Evolutionary conservation across 108 stramenopile species (phyloP).

Genomic region (Nitzschia inconspicua): DNA sequence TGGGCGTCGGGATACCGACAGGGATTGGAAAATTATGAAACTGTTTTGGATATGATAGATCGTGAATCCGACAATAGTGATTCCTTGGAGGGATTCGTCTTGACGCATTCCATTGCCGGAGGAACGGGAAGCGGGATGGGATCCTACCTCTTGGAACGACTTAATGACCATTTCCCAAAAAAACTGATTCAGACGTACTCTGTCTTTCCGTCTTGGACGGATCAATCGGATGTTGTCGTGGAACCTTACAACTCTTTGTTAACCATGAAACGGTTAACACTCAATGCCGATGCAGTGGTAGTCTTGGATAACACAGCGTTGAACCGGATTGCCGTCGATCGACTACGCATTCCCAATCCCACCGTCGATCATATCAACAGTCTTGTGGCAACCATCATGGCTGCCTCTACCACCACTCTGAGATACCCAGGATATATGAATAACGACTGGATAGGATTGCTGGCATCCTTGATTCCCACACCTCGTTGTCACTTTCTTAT

Average conservation of each 20-base stretch:
- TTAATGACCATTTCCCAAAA: slow-evolving; percentile 99
- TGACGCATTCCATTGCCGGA: slow-evolving; percentile 97
- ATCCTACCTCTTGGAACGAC: slow-evolving; percentile 90
- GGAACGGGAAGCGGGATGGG: slow-evolving; percentile 99
- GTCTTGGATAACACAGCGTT: slow-evolving; percentile 95
- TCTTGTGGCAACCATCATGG: slow-evolving; percentile 98
- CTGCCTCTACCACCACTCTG: slow-evolving; percentile 96
- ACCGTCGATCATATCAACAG: slow-evolving; percentile 96
- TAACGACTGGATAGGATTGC: slow-evolving; percentile 97
- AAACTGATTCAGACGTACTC: slow-evolving; percentile 98
- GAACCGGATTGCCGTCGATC: slow-evolving; percentile 95
- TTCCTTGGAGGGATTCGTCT: slow-evolving; percentile 97
- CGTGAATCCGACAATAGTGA: slow-evolving; percentile 96
- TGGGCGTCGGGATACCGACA: slow-evolving; percentile 95
- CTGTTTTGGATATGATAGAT: slow-evolving; percentile 99
- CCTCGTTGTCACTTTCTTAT: slow-evolving; percentile 99
- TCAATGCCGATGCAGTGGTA: slow-evolving; percentile 98
- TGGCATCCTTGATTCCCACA: slow-evolving; percentile 97
- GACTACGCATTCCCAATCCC: slow-evolving; percentile 89
- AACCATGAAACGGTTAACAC: slow-evolving; percentile 92
- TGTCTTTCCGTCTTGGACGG: slow-evolving; percentile 96
- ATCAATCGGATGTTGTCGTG: slow-evolving; percentile 96
- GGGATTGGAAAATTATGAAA: slow-evolving; percentile 91
- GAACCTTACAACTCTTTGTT: slow-evolving; percentile 98
- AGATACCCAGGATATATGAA: slow-evolving; percentile 99